These are phyloP conservation scores for Eutrema japonicum DNA, from an alignment of 345 rosid species.

Conservation along the genomic window DNA sequence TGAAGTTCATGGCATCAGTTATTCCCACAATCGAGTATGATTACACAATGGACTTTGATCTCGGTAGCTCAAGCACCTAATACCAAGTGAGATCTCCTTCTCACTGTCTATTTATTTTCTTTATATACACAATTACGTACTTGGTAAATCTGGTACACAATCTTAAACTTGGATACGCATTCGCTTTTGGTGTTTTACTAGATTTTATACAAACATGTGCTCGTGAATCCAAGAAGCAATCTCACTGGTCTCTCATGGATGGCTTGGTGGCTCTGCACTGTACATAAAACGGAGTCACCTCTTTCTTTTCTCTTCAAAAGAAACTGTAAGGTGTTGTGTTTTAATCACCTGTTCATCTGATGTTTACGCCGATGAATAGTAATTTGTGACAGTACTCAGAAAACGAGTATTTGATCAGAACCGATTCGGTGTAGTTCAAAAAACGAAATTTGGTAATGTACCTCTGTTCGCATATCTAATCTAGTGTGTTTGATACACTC, in stretches of 20 bases:
- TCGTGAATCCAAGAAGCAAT: slow-evolving; percentile 32
- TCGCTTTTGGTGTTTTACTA: neutral
- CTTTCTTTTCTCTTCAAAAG: slow-evolving; percentile 21
- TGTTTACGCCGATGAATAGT: slow-evolving; percentile 12
- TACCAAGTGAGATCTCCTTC: slow-evolving; percentile 38
- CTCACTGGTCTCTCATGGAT: slow-evolving; percentile 30
- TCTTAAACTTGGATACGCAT: slow-evolving; percentile 6
- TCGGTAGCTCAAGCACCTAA: slow-evolving; percentile 85
- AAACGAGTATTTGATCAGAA: slow-evolving; percentile 9
- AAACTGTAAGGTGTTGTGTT: slow-evolving; percentile 34
- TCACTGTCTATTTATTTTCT: neutral
- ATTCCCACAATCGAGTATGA: slow-evolving; percentile 96
- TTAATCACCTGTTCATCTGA: slow-evolving; percentile 25
- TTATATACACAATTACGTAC: neutral
- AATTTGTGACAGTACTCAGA: slow-evolving; percentile 17
- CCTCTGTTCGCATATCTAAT: slow-evolving; percentile 20
- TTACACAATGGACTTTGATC: slow-evolving; percentile 96
- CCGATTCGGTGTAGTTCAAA: neutral
- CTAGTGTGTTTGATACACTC: slow-evolving; percentile 20
- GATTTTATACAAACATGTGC: slow-evolving; percentile 17
- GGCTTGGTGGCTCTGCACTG: slow-evolving; percentile 38
- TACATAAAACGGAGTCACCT: slow-evolving; percentile 39
- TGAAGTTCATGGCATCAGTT: slow-evolving; percentile 92
- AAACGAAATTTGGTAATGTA: slow-evolving; percentile 18
- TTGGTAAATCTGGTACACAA: slow-evolving; percentile 21